Percentiles rank a stretch among this genome's conserved stretches.
Evolutionary conservation across 2,329 filamentous ascomycete genomes (phyloP).

Genomic region (Nothophaeocryptopus gaeumannii): DNA sequence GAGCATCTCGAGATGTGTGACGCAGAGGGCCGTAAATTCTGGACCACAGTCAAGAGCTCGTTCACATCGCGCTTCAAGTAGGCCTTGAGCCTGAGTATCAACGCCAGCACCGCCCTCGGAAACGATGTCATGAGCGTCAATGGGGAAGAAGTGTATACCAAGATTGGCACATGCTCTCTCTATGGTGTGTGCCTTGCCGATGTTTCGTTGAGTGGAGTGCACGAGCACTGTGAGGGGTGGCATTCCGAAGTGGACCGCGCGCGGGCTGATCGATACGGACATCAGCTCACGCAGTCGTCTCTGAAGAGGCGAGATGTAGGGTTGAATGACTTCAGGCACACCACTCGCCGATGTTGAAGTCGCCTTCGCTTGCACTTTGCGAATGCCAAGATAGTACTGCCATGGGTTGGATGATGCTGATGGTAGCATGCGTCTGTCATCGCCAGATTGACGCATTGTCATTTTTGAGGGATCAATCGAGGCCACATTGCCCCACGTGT

Average conservation of each 20-base stretch:
- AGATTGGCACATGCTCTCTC: constrained; percentile 78
- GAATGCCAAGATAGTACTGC: constrained; percentile 81
- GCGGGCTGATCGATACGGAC: constrained; percentile 80
- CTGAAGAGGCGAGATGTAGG: constrained; percentile 46
- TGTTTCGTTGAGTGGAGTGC: constrained; percentile 86
- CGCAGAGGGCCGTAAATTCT: constrained; percentile 77
- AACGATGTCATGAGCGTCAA: constrained; percentile 90
- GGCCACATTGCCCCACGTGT: constrained; percentile 80
- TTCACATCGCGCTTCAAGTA: constrained; percentile 82
- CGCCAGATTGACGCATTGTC: constrained; percentile 87
- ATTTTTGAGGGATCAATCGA: constrained; percentile 83
- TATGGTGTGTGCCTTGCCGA: constrained; percentile 83
- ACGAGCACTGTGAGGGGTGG: constrained; percentile 85
- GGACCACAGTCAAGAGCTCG: constrained; percentile 84
- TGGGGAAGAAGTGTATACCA: constrained; percentile 81
- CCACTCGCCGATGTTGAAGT: constrained; percentile 38
- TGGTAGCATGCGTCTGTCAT: constrained; percentile 76
- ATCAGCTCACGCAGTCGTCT: constrained; percentile 78
- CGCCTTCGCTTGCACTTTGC: constrained; percentile 60
- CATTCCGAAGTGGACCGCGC: constrained; percentile 81
- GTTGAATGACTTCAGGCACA: constrained; percentile 39
- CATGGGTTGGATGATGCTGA: constrained; percentile 73
- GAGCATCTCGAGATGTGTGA: constrained; percentile 85
- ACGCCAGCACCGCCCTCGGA: constrained; percentile 86
- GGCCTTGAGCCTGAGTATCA: constrained; percentile 91